These are phyloP conservation scores for Neurospora hispaniola DNA, from an alignment of 495 filamentous ascomycete genomes.

Conservation along the genomic window DNA sequence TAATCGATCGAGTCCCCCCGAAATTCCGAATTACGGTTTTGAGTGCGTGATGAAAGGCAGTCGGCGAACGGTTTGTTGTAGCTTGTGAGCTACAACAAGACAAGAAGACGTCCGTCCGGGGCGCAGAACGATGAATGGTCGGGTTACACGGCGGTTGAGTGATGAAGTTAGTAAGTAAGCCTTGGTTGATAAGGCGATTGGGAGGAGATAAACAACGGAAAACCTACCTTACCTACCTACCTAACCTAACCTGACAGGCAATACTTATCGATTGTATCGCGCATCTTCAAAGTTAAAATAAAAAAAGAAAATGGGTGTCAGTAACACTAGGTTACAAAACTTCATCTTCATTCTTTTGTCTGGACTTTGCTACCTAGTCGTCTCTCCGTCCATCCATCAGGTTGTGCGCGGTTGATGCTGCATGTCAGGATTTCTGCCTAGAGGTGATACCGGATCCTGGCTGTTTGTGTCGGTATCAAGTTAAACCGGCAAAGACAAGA, in stretches of 20 bases:
- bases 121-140: too few relatives aligned
- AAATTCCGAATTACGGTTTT: background rate
- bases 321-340: background rate
- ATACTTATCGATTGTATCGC: background rate
- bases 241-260: background rate
- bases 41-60: background rate
- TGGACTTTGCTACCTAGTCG: background rate
- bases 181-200: background rate
- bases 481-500: background rate
- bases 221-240: too few relatives aligned
- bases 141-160: background rate
- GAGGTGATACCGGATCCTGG: background rate
- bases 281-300: background rate
- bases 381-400: too few relatives aligned
- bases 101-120: too few relatives aligned
- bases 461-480: background rate
- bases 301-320: background rate
- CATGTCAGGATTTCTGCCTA: background rate
- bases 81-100: background rate
- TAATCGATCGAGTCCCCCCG: background rate
- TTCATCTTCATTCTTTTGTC: background rate
- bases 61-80: background rate
- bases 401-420: background rate
- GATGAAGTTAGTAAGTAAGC: background rate
- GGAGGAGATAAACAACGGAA: background rate